These are phyloP conservation scores for Paramecium pentaurelia DNA, from an alignment of 73 alveolate species.

Conservation along the genomic window DNA sequence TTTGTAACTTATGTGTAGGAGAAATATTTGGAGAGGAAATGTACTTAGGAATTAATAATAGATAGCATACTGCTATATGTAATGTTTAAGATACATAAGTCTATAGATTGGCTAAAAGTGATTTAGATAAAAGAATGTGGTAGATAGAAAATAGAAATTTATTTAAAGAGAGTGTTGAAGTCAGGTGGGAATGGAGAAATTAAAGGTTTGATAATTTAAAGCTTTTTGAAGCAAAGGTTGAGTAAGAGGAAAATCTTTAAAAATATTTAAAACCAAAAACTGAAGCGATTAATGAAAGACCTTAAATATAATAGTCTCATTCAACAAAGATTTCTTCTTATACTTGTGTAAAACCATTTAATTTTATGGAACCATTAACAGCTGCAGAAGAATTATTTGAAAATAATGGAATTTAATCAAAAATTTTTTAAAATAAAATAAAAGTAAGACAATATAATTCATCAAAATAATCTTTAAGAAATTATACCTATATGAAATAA, in stretches of 20 bases:
- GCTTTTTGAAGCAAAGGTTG: not conserved
- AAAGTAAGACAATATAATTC: not conserved
- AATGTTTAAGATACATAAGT: not conserved
- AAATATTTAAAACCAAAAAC: not conserved
- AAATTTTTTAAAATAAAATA: not conserved
- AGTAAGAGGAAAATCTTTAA: not conserved
- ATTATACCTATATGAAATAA: not conserved
- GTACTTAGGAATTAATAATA: not conserved
- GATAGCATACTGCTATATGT: not conserved
- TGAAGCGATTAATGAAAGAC: not conserved
- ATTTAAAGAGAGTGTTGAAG: not conserved
- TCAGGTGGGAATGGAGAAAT: constrained; percentile 1
- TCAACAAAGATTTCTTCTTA: not conserved
- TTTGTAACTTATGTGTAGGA: not conserved
- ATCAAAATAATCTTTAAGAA: not conserved
- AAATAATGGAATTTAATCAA: not conserved
- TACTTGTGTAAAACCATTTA: not conserved
- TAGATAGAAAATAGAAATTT: not conserved
- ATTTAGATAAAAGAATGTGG: constrained; percentile 37
- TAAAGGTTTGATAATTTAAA: not conserved
- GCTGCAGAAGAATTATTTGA: not conserved
- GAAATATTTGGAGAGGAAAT: constrained; percentile 27
- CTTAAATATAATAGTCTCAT: not conserved
- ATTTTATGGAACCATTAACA: constrained; percentile 5
- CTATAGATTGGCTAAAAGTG: not conserved